Conservation (phyloP, 2,329 filamentous ascomycete genomes). For the Orbilia brochopaga region DNA sequence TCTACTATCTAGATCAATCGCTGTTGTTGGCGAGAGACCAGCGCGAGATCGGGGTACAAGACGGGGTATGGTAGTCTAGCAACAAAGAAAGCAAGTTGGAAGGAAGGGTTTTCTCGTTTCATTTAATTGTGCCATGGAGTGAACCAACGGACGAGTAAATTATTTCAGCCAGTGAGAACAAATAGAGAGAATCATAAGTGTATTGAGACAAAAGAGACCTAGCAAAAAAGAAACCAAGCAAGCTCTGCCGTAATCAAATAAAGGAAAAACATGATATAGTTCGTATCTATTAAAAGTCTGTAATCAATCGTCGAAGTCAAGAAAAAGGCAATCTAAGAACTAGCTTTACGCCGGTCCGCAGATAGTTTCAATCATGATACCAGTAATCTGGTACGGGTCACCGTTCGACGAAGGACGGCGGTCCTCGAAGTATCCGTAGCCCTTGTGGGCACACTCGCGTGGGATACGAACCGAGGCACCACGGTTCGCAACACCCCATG, state of each 20-base stretch:
- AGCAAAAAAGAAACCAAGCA: too few species aligned
- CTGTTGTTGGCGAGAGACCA: conserved; percentile 1
- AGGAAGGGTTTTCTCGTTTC: conserved; percentile 2
- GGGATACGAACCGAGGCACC: conserved; percentile 93
- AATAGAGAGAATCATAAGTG: background rate
- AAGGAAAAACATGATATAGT: conserved; percentile 16
- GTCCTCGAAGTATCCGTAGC: conserved; percentile 94
- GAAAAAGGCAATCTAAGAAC: background rate
- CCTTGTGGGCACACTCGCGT: conserved; percentile 80
- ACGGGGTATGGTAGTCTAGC: conserved; percentile 31
- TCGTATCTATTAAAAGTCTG: conserved; percentile 51
- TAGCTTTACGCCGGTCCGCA: conserved; percentile 40
- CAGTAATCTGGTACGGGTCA: conserved; percentile 81
- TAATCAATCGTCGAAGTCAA: conserved; percentile 15
- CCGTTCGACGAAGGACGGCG: conserved; percentile 82
- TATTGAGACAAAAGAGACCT: background rate
- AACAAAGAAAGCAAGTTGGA: conserved; percentile 10
- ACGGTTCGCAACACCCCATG: conserved; percentile 93
- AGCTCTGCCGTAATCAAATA: background rate
- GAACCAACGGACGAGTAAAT: conserved; percentile 2
- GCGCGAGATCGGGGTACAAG: conserved; percentile 16
- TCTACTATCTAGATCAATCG: conserved; percentile 4
- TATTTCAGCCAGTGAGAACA: conserved; percentile 29
- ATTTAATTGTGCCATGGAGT: conserved; percentile 3
- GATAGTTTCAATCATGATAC: conserved; percentile 72